A percentile compares a stretch with the other conserved stretches of the same genome.
Conservation (phyloP, 129 eudicot genomes). For the Sambucus nigra region DNA sequence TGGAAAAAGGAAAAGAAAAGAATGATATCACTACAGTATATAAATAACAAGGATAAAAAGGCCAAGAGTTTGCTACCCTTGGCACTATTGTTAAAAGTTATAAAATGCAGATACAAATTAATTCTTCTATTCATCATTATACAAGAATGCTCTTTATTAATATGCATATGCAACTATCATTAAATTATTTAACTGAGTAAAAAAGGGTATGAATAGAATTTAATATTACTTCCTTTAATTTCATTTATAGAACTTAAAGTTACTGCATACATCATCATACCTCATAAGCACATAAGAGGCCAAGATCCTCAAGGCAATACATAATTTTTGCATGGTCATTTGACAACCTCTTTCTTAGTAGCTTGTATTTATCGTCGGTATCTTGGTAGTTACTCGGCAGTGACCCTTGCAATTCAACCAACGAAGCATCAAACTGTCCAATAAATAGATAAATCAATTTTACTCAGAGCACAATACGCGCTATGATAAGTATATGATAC, state of each 20-base stretch:
- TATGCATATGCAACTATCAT: too few relatives aligned
- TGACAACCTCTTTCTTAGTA: slow-evolving; percentile 33
- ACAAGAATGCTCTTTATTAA: too few relatives aligned
- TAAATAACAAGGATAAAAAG: neutral
- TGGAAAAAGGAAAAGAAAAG: neutral
- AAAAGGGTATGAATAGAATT: neutral
- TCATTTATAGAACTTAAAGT: neutral
- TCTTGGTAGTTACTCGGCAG: slow-evolving; percentile 25
- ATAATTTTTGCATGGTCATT: slow-evolving; percentile 37
- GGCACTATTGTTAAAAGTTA: neutral
- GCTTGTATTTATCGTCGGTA: slow-evolving; percentile 28
- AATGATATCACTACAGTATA: neutral
- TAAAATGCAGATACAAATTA: neutral
- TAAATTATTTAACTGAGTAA: neutral
- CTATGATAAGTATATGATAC: neutral
- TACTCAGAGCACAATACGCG: neutral
- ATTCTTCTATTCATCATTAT: too few relatives aligned
- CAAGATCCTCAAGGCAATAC: slow-evolving; percentile 67
- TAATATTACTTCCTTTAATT: neutral
- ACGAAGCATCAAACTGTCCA: slow-evolving; percentile 42
- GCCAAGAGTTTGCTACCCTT: neutral
- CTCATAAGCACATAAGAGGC: slow-evolving; percentile 76
- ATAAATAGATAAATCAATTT: neutral
- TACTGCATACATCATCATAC: slow-evolving; percentile 21
- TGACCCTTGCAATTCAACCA: slow-evolving; percentile 37